Percentiles rank a stretch among this genome's conserved stretches.
These are phyloP conservation scores for Colletotrichum truncatum DNA, from an alignment of 2,329 filamentous ascomycete genomes.

Conservation along the genomic window DNA sequence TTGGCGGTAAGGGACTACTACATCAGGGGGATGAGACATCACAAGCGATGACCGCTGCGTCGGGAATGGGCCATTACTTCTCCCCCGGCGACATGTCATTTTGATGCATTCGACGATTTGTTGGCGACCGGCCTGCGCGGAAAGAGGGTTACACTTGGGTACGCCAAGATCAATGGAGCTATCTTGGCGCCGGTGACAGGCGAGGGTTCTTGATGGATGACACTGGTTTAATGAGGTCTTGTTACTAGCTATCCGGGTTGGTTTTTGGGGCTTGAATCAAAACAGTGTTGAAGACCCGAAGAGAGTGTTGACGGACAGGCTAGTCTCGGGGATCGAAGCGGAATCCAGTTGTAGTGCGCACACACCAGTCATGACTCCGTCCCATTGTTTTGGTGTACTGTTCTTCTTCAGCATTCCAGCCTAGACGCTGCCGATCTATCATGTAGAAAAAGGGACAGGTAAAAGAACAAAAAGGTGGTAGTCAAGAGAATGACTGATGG, in stretches of 20 bases:
- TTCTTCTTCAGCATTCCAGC: neutral
- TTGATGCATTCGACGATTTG: slow-evolving; percentile 13
- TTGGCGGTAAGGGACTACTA: neutral
- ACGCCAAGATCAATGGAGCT: slow-evolving; percentile 14
- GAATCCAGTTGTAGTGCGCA: neutral
- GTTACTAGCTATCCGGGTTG: neutral
- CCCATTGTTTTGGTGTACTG: neutral
- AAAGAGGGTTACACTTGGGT: neutral
- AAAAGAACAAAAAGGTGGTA: neutral
- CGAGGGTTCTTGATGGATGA: neutral
- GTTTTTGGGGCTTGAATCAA: neutral
- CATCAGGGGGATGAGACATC: slow-evolving; percentile 9
- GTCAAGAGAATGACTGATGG: neutral
- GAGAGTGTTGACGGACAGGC: neutral
- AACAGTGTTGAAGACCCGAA: neutral
- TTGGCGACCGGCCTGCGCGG: slow-evolving; percentile 2
- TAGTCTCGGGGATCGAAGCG: neutral
- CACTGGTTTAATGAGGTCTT: slow-evolving; percentile 7
- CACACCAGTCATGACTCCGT: neutral
- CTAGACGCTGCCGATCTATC: neutral
- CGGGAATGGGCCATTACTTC: neutral
- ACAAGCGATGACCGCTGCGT: neutral
- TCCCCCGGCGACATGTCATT: neutral
- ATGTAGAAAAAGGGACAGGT: neutral
- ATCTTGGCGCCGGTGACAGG: slow-evolving; percentile 17